Base-by-base conservation (phyloP, 2,329 filamentous ascomycete genomes). In the Stromatinia cepivora region DNA sequence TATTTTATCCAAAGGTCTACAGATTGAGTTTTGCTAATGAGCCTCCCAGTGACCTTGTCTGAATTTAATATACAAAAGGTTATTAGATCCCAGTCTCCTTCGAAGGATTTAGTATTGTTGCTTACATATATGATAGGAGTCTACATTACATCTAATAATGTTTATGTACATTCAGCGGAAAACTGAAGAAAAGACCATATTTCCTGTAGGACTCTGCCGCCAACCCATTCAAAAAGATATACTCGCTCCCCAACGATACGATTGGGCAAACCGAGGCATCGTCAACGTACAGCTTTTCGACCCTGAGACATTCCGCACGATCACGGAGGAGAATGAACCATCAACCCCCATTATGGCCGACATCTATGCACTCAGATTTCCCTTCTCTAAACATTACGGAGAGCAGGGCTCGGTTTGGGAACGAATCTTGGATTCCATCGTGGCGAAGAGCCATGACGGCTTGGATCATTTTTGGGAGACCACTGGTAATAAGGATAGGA, bases 231-330 rank as follows among this genome's bases (percentile, higher is more conserved):
- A 73, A 0, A 34, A 67, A 13, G 81, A 83, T 69, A 59, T 66
- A 2, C 31, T 77, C 9, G 52, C 56, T 1, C 70, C 72, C 48
- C 63, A 71, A 2, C 70, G 64, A 4, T 82, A 80, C 80, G 75
- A 82, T 57, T 45, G 66, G 1, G 69, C 71, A 3, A 74, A 72
- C 3, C 73, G 69, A 7, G 71, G 74, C 17, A 70, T 79, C 50
- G 76, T 82, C 73, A 81, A 81, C 67, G 75, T 81, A 2, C 80
- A 82, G 66, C 78, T 82, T 25, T 73, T 83, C 52, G 81, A 82
- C 71, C 76, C 79, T 2, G 69, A 70, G 0, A 63, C 67, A 13
- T 83, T 82, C 73, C 50, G 76, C 6, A 46, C 69, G 17, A 73
- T 82, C 48, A 73, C 81, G 31, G 80, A 81, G 17, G 10, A 6